Evolutionary conservation across 176 grass and related monocot genomes (phyloP).

Genomic region (Areca catechu): DNA sequence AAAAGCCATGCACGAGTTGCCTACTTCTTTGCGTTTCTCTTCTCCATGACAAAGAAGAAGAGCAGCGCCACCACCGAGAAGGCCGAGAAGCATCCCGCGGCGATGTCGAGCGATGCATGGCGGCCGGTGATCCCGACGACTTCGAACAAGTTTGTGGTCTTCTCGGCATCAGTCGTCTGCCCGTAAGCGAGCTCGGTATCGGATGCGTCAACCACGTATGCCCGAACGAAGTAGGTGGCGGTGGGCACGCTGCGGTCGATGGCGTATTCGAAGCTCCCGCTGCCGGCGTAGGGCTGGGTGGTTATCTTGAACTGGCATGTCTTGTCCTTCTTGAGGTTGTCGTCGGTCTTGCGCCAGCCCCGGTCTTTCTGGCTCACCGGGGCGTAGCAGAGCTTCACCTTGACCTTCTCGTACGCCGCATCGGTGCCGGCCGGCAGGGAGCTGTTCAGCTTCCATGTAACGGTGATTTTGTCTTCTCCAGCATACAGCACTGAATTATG

Average conservation of each 20-base stretch:
- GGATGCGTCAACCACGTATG: conserved; percentile 43
- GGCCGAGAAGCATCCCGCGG: conserved; percentile 73
- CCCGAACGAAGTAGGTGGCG: conserved; percentile 57
- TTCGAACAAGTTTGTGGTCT: conserved; percentile 26
- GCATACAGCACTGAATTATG: conserved; percentile 40
- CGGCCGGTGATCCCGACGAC: conserved; percentile 57
- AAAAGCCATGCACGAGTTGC: neutral
- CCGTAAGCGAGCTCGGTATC: conserved; percentile 59
- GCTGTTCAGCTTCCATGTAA: conserved; percentile 45
- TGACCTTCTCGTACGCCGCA: conserved; percentile 27
- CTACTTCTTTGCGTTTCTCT: conserved; percentile 38
- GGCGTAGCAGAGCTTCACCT: conserved; percentile 65
- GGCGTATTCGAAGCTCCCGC: conserved; percentile 22
- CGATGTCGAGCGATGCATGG: conserved; percentile 44
- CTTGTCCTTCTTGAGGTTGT: conserved; percentile 68
- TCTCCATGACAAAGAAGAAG: conserved; percentile 44
- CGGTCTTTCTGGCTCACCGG: conserved; percentile 55
- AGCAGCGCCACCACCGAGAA: conserved; percentile 50
- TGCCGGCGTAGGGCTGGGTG: conserved; percentile 17
- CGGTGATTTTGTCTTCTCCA: conserved; percentile 45
- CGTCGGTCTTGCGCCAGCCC: conserved; percentile 48
- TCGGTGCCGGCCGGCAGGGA: conserved; percentile 2
- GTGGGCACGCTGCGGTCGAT: conserved; percentile 43
- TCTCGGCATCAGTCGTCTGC: conserved; percentile 37
- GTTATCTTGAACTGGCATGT: conserved; percentile 54